Evolutionary conservation across 257 asterid species (phyloP).

Genomic region (Linaria vulgaris): DNA sequence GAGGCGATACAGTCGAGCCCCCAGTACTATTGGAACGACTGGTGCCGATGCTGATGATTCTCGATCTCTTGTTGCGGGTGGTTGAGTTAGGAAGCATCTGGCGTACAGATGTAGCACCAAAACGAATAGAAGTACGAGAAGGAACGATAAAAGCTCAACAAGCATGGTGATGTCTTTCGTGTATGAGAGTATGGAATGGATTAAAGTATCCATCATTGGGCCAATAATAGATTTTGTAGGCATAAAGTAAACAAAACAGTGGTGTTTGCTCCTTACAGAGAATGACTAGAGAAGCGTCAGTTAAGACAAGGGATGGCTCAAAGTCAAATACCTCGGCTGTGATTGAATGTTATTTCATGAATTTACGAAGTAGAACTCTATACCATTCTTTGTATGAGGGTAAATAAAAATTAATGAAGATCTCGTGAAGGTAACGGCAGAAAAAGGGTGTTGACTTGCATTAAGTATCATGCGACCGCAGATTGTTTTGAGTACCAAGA

Average conservation of each 20-base stretch:
- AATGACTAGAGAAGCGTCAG: slow-evolving; percentile 1
- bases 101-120: slow-evolving; percentile 30
- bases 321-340: neutral
- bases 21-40: slow-evolving; percentile 17
- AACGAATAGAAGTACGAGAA: slow-evolving; percentile 29
- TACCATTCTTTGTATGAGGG: neutral
- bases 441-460: slow-evolving; percentile 24
- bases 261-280: slow-evolving; percentile 14
- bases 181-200: slow-evolving; percentile 36
- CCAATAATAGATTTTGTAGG: neutral
- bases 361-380: neutral
- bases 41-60: slow-evolving; percentile 15
- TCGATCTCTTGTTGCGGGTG: neutral
- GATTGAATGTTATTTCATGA: slow-evolving; percentile 17
- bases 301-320: slow-evolving; percentile 10
- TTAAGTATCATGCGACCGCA: neutral
- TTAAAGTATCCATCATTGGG: slow-evolving; percentile 8
- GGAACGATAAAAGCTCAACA: slow-evolving; percentile 37
- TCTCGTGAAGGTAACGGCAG: slow-evolving; percentile 76
- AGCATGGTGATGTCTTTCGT: slow-evolving; percentile 40
- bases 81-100: slow-evolving; percentile 26
- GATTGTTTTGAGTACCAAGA: neutral
- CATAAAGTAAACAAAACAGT: slow-evolving; percentile 26
- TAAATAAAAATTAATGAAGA: slow-evolving; percentile 39
- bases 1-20: slow-evolving; percentile 18